Conservation (phyloP, 345 rosid species). For the Combretum micranthum region DNA sequence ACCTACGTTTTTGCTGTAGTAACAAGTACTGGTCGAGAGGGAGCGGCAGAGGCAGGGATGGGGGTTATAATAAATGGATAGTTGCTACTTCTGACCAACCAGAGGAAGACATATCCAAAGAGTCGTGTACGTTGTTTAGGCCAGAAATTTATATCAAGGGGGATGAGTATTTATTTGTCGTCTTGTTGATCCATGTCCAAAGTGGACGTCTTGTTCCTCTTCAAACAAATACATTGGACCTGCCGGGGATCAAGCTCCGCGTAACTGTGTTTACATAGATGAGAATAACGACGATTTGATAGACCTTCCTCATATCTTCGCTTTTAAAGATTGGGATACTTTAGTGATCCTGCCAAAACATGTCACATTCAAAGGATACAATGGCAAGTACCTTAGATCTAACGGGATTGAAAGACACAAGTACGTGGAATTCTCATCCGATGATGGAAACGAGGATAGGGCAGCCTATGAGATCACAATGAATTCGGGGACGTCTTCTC, state of each 20-base stretch:
- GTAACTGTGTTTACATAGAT: neutral
- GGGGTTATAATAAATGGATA: neutral
- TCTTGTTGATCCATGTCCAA: too few species aligned
- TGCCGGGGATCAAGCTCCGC: neutral
- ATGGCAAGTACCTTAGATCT: neutral
- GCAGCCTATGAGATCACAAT: neutral
- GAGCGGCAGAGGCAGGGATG: neutral
- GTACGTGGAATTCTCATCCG: neutral
- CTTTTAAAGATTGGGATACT: neutral
- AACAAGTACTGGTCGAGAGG: neutral
- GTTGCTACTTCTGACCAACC: conserved; percentile 8
- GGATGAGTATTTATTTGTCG: too few species aligned
- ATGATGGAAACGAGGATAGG: neutral
- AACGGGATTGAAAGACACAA: neutral
- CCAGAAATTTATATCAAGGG: too few species aligned
- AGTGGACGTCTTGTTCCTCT: neutral
- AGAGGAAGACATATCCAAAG: conserved; percentile 5
- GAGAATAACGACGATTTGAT: too few species aligned
- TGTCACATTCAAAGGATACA: neutral
- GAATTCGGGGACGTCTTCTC: neutral
- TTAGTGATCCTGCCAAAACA: neutral
- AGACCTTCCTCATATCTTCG: neutral
- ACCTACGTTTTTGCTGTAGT: neutral
- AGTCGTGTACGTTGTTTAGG: too few species aligned
- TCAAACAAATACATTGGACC: too few species aligned